Base-by-base conservation (phyloP, 345 rosid species). In the Durio zibethinus region DNA sequence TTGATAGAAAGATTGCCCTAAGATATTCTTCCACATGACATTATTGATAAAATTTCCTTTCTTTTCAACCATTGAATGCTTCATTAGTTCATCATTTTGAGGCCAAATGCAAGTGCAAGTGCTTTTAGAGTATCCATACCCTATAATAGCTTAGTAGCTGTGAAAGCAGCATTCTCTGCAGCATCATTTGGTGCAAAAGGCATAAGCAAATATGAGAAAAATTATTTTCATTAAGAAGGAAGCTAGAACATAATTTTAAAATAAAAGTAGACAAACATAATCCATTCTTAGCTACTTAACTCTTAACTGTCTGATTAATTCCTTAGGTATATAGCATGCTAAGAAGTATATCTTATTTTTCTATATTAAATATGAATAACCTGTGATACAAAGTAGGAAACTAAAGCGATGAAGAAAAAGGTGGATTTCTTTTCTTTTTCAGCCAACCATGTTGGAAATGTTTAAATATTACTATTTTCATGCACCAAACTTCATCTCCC, bases 21-120 rank as follows among this genome's bases (percentile, higher is more conserved):
- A 69, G 59, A 94, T 93, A 85, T 94, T 94, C 77, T 97, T 91
- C 98, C 98, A 93, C 98, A 93, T 94, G 9, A 90, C 94, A 60
- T 90, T 94, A 68, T 88, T 91, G 78, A 94, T 94, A 80, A 93
- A 93, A 74, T 93, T 91, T 12, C 93, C 89, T 68, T 84, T 83
- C 80, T 86, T 83, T 74, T 91, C 97, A 60, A 85, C 94, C 0
- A 97, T 94, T 5, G 85, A 35, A 67, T 81, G 90, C 70, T 81
- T 82, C 97, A 91, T 88, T 68, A 94, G 83, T 70, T 89, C 91
- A 43, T 89, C 79, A 11, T 81, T 92, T 0, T 97, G 98, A 25
- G 89, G 92, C 80, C 97, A 0, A 96, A 92, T 52, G 98, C 97
- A 43, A 94, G 90, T 48, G 97, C 97, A 60, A 91, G 90, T 21